A percentile compares a stretch with the other conserved stretches of the same genome.
Conservation (phyloP, 2,329 filamentous ascomycete genomes). For the Colletotrichum tofieldiae region DNA sequence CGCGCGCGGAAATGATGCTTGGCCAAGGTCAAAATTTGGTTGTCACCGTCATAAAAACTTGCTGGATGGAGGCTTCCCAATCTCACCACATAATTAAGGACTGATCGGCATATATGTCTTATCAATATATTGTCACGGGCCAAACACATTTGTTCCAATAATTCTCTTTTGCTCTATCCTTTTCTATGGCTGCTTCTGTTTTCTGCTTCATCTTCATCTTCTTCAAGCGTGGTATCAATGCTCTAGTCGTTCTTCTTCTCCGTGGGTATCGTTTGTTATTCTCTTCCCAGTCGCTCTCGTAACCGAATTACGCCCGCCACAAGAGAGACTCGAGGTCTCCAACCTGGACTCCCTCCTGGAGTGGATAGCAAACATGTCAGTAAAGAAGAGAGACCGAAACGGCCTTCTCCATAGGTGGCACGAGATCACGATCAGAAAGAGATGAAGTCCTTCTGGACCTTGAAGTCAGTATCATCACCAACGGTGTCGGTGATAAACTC, state of each 20-base stretch:
- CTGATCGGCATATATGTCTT: neutral
- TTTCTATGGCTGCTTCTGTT: conserved; percentile 40
- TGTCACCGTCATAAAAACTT: conserved; percentile 2
- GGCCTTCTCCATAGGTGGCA: conserved; percentile 34
- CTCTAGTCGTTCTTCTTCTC: conserved; percentile 23
- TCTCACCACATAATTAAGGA: neutral
- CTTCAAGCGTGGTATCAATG: conserved; percentile 32
- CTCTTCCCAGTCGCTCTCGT: conserved; percentile 7
- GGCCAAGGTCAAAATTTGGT: conserved; percentile 16
- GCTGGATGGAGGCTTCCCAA: conserved; percentile 1
- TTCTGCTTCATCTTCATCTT: conserved; percentile 26
- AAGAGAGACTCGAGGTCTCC: neutral
- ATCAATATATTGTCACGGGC: neutral
- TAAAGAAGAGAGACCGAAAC: conserved; percentile 12
- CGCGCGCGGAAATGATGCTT: conserved; percentile 34
- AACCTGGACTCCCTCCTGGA: conserved; percentile 24
- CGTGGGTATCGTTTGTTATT: conserved; percentile 36
- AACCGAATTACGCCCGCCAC: conserved; percentile 10
- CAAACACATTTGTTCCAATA: neutral
- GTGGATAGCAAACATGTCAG: conserved; percentile 43
- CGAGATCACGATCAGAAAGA: conserved; percentile 50
- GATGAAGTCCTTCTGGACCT: conserved; percentile 74
- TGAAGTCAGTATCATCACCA: conserved; percentile 69
- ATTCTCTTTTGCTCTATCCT: conserved; percentile 22
- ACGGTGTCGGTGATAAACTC: conserved; percentile 74